Percentiles rank a stretch among this genome's conserved stretches.
Evolutionary conservation across 345 rosid genomes (phyloP).

Genomic region (Erucastrum elatum): DNA sequence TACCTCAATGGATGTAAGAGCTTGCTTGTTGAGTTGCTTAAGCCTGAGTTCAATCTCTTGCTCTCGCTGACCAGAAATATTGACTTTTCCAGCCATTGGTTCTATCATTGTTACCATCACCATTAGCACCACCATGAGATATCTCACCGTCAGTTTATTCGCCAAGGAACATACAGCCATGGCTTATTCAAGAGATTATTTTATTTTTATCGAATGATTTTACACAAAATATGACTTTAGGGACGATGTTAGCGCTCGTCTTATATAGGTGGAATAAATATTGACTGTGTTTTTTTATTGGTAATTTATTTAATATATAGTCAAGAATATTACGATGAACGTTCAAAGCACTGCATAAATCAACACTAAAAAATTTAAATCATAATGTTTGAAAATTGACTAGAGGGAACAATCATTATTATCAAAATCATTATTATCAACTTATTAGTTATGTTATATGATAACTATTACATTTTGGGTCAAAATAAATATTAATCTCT

Average conservation of each 20-base stretch:
- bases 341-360: not conserved
- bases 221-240: not conserved
- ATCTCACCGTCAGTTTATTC: not conserved
- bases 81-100: not conserved
- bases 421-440: not conserved
- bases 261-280: not conserved
- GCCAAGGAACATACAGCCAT: not conserved
- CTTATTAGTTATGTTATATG: not conserved
- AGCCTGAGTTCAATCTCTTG: conserved; percentile 11
- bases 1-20: conserved; percentile 1
- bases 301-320: not conserved
- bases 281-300: not conserved
- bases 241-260: not conserved
- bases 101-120: not conserved
- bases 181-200: not conserved
- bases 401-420: not conserved
- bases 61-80: not conserved
- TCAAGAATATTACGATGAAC: not conserved
- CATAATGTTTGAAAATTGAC: not conserved
- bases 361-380: not conserved
- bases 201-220: not conserved
- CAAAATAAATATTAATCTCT: too few relatives aligned
- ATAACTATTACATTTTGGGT: not conserved
- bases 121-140: not conserved
- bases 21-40: conserved; percentile 8